phyloP scores from a whole-genome alignment of 768 basidiomycete species.

The Suillus sp. region DNA sequence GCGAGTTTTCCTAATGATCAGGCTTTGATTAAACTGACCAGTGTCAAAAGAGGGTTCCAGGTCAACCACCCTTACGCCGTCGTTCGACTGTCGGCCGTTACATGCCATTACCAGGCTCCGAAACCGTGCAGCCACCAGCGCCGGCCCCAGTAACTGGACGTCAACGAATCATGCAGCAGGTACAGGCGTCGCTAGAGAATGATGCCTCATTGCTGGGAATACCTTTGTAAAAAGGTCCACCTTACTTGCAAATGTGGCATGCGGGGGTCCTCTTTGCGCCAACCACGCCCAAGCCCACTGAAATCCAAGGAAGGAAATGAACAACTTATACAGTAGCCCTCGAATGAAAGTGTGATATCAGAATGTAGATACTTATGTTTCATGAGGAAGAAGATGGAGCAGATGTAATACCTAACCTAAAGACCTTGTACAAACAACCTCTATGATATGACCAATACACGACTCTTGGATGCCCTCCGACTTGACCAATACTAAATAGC shows the following conservation, averaged over 20 bases:
- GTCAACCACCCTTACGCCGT: slow-evolving; percentile 25
- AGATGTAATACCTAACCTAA: background rate
- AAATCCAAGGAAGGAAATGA: background rate
- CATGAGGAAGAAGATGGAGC: background rate
- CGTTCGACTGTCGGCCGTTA: background rate
- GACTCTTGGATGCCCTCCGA: slow-evolving; percentile 56
- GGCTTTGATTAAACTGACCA: background rate
- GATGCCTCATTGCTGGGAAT: background rate
- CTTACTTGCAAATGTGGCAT: background rate
- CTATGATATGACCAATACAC: background rate
- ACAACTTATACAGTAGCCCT: background rate
- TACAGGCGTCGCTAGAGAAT: background rate
- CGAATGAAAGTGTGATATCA: background rate
- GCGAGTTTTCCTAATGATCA: slow-evolving; percentile 9
- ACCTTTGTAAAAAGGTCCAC: background rate
- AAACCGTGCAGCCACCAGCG: background rate
- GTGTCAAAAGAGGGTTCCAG: slow-evolving; percentile 26
- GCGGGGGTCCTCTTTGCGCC: background rate
- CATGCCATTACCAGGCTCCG: background rate
- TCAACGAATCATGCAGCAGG: background rate
- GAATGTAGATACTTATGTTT: background rate
- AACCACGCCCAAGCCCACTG: background rate
- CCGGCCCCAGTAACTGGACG: background rate
- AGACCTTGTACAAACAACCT: background rate
- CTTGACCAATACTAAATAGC: slow-evolving; percentile 61